Conservation (phyloP, 2,329 filamentous ascomycete genomes). For the Fusarium graminum region DNA sequence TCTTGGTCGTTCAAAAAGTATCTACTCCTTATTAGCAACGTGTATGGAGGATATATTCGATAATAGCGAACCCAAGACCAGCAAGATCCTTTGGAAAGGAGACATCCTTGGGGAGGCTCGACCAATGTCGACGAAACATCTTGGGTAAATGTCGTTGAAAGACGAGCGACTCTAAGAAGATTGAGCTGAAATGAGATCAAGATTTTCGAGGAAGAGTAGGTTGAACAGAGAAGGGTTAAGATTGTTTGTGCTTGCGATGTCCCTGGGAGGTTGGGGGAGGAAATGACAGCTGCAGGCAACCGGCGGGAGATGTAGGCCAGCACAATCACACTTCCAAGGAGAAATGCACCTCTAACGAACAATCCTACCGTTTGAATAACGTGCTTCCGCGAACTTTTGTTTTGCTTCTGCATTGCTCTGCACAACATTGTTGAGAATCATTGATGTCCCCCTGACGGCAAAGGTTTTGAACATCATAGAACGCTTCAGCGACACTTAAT, state of each 20-base stretch:
- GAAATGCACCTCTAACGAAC: not conserved
- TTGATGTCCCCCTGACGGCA: not conserved
- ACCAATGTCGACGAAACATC: slow-evolving; percentile 80
- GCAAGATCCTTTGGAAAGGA: slow-evolving; percentile 74
- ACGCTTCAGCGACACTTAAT: not conserved
- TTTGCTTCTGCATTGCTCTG: not conserved
- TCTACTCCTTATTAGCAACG: slow-evolving; percentile 57
- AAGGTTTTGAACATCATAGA: not conserved
- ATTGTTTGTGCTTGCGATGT: slow-evolving; percentile 12
- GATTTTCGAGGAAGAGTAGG: not conserved
- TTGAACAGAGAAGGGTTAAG: not conserved
- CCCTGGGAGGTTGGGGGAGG: not conserved
- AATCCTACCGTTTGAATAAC: not conserved
- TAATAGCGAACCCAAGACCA: slow-evolving; percentile 72
- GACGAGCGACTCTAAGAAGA: not conserved
- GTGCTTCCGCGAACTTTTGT: not conserved
- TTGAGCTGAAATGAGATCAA: not conserved
- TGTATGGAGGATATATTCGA: not conserved
- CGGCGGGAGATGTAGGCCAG: not conserved
- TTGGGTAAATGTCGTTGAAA: not conserved
- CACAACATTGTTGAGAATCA: not conserved
- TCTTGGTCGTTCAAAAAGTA: slow-evolving; percentile 84
- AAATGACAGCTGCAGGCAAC: slow-evolving; percentile 31
- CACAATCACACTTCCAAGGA: not conserved
- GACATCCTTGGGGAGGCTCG: slow-evolving; percentile 77